These are phyloP conservation scores for Ceratobasidium papillatum DNA, from an alignment of 1,284 basidiomycete genomes.

Conservation along the genomic window DNA sequence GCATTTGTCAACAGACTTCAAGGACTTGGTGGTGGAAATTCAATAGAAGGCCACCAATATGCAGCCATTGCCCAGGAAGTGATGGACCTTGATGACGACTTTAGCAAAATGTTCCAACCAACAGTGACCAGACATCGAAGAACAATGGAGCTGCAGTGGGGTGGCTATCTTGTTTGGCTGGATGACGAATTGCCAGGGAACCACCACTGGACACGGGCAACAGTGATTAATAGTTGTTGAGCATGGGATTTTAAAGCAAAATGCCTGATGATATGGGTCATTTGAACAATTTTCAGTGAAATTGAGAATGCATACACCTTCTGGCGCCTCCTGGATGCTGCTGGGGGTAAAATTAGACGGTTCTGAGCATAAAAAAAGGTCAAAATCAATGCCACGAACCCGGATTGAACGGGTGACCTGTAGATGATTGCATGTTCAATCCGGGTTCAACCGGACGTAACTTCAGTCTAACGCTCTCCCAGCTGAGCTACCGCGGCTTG, in stretches of 20 bases:
- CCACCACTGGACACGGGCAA: not conserved
- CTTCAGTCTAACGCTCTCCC: not conserved
- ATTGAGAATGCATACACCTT: no score
- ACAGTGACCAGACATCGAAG: not conserved
- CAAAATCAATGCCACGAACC: no score
- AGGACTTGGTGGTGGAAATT: not conserved
- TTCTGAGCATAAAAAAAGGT: no score
- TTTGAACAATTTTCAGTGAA: no score
- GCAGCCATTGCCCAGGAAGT: not conserved
- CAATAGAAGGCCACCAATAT: not conserved
- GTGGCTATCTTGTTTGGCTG: not conserved
- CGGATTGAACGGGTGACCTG: no score
- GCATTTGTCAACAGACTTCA: not conserved
- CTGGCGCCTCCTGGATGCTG: no score
- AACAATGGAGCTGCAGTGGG: not conserved
- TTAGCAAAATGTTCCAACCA: not conserved
- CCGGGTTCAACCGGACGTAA: no score
- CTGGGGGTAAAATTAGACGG: no score
- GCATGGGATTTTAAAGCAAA: no score
- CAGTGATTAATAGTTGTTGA: not conserved
- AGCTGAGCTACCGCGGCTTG: not conserved
- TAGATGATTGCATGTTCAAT: no score
- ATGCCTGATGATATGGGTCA: no score
- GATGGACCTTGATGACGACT: not conserved
- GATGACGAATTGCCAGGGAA: not conserved